A percentile compares a stretch with the other conserved stretches of the same genome.
phyloP scores from a whole-genome alignment of 164 flowering plant genomes.

The Stephania yunnanensis region DNA sequence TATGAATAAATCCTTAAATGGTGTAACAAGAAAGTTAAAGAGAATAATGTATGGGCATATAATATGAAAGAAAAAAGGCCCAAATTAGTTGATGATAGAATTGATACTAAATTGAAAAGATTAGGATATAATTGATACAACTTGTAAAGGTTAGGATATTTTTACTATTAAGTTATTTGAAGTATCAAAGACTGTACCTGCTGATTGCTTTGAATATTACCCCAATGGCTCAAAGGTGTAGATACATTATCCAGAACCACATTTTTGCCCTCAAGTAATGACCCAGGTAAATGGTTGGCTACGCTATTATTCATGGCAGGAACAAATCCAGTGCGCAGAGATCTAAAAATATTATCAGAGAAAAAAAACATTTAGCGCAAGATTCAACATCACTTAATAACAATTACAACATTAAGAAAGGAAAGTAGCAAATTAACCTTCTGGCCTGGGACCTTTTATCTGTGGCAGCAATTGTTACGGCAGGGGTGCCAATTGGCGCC shows the following conservation, averaged over 20 bases:
- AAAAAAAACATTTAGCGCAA: neutral
- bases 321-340: constrained; percentile 31
- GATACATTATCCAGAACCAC: constrained; percentile 45
- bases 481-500: constrained; percentile 84
- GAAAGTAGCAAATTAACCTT: constrained; percentile 36
- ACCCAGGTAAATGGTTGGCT: constrained; percentile 33
- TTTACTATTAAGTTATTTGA: no score
- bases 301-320: constrained; percentile 32
- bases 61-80: no score
- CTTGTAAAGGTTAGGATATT: no score
- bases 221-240: constrained; percentile 55
- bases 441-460: constrained; percentile 35
- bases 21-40: no score
- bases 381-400: neutral
- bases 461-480: constrained; percentile 44
- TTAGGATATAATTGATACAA: no score
- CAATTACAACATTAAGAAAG: neutral
- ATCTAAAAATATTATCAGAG: constrained; percentile 34
- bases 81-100: no score
- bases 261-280: constrained; percentile 44
- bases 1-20: no score
- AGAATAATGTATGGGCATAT: no score
- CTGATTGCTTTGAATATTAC: constrained; percentile 41
- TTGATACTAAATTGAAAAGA: no score
- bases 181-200: constrained; percentile 34